A percentile compares a stretch with the other conserved stretches of the same genome.
phyloP scores from a whole-genome alignment of 805 yeast species.

The Lipomyces sp. region DNA sequence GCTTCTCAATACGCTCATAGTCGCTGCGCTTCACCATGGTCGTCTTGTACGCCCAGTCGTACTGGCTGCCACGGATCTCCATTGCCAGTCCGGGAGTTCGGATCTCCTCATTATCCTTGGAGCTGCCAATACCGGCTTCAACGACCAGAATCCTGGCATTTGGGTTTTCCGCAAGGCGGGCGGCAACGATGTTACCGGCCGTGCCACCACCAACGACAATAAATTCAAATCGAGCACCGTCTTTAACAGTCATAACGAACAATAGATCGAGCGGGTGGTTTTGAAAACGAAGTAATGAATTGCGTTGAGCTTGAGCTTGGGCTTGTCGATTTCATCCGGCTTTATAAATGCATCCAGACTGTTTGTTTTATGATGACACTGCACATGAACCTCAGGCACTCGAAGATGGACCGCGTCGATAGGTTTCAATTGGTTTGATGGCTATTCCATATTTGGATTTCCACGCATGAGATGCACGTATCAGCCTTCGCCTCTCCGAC shows the following conservation, averaged over 20 bases:
- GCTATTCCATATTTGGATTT: no score
- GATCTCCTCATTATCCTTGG: conserved; percentile 40
- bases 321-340: no score
- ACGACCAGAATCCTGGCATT: conserved; percentile 41
- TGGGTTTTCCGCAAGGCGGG: conserved; percentile 46
- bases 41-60: conserved; percentile 46
- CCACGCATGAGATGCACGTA: no score
- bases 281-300: conserved; percentile 49
- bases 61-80: conserved; percentile 43
- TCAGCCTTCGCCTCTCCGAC: no score
- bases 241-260: not conserved
- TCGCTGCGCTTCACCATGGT: conserved; percentile 44
- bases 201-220: conserved; percentile 45
- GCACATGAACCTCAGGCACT: no score
- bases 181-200: conserved; percentile 46
- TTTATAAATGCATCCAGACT: not conserved
- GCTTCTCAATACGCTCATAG: conserved; percentile 43
- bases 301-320: not conserved
- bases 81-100: conserved; percentile 42
- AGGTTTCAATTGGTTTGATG: no score
- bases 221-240: conserved; percentile 45
- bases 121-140: conserved; percentile 45
- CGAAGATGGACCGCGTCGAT: no score
- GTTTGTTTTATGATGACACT: no score
- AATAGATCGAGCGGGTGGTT: not conserved